Percentiles rank a stretch among this genome's conserved stretches.
These are phyloP conservation scores for Hapsidospora chrysogenum DNA, from an alignment of 495 filamentous ascomycete genomes.

Conservation along the genomic window DNA sequence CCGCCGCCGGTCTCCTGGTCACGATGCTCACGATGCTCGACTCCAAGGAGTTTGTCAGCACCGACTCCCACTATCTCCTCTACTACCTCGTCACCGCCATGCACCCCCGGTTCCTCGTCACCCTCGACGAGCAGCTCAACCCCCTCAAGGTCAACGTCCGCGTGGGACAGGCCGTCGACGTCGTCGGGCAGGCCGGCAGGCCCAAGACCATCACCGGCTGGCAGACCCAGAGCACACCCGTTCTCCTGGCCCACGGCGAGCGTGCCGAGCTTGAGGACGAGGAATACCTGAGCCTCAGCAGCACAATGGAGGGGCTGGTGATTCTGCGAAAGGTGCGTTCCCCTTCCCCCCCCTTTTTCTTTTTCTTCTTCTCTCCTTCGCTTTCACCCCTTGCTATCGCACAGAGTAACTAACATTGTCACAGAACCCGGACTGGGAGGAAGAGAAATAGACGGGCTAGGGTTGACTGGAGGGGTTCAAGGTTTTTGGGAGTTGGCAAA, in stretches of 20 bases:
- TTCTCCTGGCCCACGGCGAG: slow-evolving; percentile 83
- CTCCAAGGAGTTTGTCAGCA: slow-evolving; percentile 84
- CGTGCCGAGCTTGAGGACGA: slow-evolving; percentile 95
- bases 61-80: slow-evolving; percentile 80
- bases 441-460: slow-evolving; percentile 15
- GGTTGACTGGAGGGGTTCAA: too few species aligned
- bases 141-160: slow-evolving; percentile 91
- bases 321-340: slow-evolving; percentile 81
- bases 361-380: slow-evolving; percentile 6
- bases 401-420: background rate
- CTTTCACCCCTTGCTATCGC: slow-evolving; percentile 6
- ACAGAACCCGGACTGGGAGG: slow-evolving; percentile 32
- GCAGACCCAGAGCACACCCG: slow-evolving; percentile 98
- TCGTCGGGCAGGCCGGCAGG: slow-evolving; percentile 89
- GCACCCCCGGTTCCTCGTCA: slow-evolving; percentile 90
- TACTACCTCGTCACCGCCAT: slow-evolving; percentile 98
- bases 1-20: slow-evolving; percentile 75
- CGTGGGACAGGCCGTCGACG: slow-evolving; percentile 94
- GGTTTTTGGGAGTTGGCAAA: too few species aligned
- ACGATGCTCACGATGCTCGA: slow-evolving; percentile 87
- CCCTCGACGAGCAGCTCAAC: slow-evolving; percentile 84
- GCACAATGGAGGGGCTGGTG: slow-evolving; percentile 83
- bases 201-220: slow-evolving; percentile 99
- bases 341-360: slow-evolving; percentile 1
- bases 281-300: slow-evolving; percentile 82